phyloP scores from a whole-genome alignment of 208 protist genomes.

The Leishmania arabica region DNA sequence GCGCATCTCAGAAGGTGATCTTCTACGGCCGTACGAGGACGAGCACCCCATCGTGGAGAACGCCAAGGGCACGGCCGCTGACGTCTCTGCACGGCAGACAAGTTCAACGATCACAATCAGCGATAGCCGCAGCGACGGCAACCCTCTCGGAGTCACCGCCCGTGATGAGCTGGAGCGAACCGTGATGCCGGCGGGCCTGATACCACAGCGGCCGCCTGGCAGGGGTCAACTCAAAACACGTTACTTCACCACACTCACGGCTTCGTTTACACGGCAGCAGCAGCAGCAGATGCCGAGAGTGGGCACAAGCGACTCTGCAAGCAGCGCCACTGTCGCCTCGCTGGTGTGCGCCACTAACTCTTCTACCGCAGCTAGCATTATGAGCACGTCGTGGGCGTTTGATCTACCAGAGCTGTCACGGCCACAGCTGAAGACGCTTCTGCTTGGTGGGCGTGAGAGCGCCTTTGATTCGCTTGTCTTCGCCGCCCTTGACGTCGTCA shows the following conservation, averaged over 20 bases:
- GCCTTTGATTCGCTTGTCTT: slow-evolving; percentile 60
- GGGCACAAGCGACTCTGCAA: neutral
- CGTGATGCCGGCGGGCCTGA: neutral
- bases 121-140: neutral
- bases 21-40: slow-evolving; percentile 53
- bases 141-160: neutral
- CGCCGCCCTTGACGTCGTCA: slow-evolving; percentile 59
- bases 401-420: slow-evolving; percentile 31
- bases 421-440: slow-evolving; percentile 36
- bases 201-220: slow-evolving; percentile 24
- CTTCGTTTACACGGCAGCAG: neutral
- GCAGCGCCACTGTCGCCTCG: slow-evolving; percentile 8
- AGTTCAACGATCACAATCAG: neutral
- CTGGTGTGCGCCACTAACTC: slow-evolving; percentile 1
- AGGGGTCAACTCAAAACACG: slow-evolving; percentile 25
- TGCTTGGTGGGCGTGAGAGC: slow-evolving; percentile 45
- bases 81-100: neutral
- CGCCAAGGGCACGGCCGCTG: neutral
- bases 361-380: neutral
- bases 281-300: neutral
- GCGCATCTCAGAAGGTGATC: slow-evolving; percentile 48
- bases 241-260: slow-evolving; percentile 16
- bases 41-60: slow-evolving; percentile 25
- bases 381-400: slow-evolving; percentile 31
- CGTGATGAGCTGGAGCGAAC: neutral